A percentile compares a stretch with the other conserved stretches of the same genome.
phyloP scores from a whole-genome alignment of 164 flowering plant species.

The Piper longum region DNA sequence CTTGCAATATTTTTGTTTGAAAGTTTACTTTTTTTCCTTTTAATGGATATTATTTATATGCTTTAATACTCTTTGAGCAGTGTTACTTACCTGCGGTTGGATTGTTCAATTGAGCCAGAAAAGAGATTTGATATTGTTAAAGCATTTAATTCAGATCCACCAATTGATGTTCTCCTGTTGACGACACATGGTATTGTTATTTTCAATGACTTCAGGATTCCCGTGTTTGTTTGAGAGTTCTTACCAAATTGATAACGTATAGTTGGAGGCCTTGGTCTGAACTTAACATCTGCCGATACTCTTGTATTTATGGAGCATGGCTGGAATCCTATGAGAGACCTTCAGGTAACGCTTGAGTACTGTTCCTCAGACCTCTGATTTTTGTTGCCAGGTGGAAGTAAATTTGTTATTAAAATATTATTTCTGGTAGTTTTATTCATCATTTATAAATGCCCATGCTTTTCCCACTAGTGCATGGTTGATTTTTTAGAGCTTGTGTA shows the following conservation, averaged over 20 bases:
- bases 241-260: conserved; percentile 10
- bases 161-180: conserved; percentile 83
- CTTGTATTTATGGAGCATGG: conserved; percentile 98
- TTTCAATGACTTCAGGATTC: neutral
- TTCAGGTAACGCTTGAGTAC: conserved; percentile 39
- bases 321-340: conserved; percentile 99
- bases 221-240: neutral
- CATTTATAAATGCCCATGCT: too few species aligned
- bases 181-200: conserved; percentile 80
- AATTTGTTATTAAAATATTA: too few species aligned
- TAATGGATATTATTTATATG: too few species aligned
- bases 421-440: neutral
- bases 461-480: too few species aligned
- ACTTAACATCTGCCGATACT: conserved; percentile 96
- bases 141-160: conserved; percentile 96
- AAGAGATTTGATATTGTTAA: conserved; percentile 95
- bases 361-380: neutral
- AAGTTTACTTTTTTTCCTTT: too few species aligned
- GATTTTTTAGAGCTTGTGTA: too few species aligned
- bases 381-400: neutral
- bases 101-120: conserved; percentile 91
- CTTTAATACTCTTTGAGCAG: conserved; percentile 18
- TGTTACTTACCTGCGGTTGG: conserved; percentile 84
- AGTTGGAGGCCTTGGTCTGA: conserved; percentile 99
- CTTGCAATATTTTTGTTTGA: too few species aligned